Base-by-base conservation (phyloP, 768 basidiomycete species). In the Podaxis sp. region DNA sequence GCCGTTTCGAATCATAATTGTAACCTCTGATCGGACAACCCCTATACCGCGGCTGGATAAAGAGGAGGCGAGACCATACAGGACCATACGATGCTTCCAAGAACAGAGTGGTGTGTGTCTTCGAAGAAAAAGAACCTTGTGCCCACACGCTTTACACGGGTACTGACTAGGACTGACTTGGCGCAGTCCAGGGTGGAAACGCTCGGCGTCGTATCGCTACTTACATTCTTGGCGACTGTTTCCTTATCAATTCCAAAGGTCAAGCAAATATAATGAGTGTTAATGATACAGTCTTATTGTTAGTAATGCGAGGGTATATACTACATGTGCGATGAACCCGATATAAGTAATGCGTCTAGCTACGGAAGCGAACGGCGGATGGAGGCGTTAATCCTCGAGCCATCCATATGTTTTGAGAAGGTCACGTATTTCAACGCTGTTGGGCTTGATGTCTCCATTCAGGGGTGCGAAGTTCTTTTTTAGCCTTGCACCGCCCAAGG, bases 361-460 rank as follows among this genome's bases (percentile, higher is more conserved):
- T 40, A 54, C 3, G 40, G 27, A n/a, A 16, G 32, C 13, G 5
- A 11, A n/a, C 21, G 53, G 10, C 13, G 1, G 27, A 36, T 9
- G 51, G n/a, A 18, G n/a, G n/a, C 16, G 23, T 44, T 25, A 58
- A 18, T 58, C 61, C 14, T 66, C 71, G 18, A 83, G 62, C 79
- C 77, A 82, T 4, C 82, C 84, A 50, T 77, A 80, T 5, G 77
- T 75, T 57, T 73, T 70, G 23, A 89, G 72, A 60, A 88, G 65
- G 35, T 65, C 61, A n/a, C 79, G 77, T 2, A 81, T 76, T 58
- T 79, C 73, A 21, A 69, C 55, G 0, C 65, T 79, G 66, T 89
- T 79, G 2, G 87, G 86, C 69, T 88, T 89, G 57, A 88, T 79
- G 62, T 87, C 85, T 16, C 86, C 87, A 57, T 87, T 83, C 52